Conservation (phyloP, 192 early-diverging fungal species). For the Cladochytrium replicatum region DNA sequence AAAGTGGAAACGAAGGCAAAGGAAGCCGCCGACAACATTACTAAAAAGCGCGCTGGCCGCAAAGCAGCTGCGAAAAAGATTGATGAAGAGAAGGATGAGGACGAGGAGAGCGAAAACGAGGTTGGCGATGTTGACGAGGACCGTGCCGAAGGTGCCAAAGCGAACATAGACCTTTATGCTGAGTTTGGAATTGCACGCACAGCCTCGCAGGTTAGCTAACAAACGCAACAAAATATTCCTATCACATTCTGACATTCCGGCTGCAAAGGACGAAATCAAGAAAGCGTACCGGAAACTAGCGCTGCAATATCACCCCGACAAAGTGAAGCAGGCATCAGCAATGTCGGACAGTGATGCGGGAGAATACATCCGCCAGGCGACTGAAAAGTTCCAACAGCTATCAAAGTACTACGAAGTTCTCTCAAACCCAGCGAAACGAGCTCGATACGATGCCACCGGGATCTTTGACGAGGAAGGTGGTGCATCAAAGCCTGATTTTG, state of each 20-base stretch:
- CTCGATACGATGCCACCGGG: conserved; percentile 70
- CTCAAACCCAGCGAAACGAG: conserved; percentile 51
- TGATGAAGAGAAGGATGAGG: too few species aligned
- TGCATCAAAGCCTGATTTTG: conserved; percentile 18
- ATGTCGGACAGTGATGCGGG: too few species aligned
- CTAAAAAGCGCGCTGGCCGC: too few species aligned
- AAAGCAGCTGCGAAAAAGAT: too few species aligned
- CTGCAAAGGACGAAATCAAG: conserved; percentile 21
- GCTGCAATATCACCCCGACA: conserved; percentile 33
- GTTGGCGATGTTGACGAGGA: too few species aligned
- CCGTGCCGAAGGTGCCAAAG: conserved; percentile 3
- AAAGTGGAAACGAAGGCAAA: too few species aligned
- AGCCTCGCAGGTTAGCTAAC: conserved; percentile 9
- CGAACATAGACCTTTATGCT: conserved; percentile 12
- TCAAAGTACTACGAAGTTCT: conserved; percentile 68
- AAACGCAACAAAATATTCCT: too few species aligned
- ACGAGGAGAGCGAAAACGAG: too few species aligned
- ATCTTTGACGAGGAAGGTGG: conserved; percentile 38
- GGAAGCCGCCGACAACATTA: too few species aligned
- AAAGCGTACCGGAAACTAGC: conserved; percentile 26
- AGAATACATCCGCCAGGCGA: conserved; percentile 39
- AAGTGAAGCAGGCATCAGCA: conserved; percentile 1
- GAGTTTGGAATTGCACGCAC: conserved; percentile 7
- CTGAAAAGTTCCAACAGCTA: conserved; percentile 62
- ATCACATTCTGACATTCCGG: not conserved